Base-by-base conservation (phyloP, 208 protist genomes). In the Leptomonas seymouri region DNA sequence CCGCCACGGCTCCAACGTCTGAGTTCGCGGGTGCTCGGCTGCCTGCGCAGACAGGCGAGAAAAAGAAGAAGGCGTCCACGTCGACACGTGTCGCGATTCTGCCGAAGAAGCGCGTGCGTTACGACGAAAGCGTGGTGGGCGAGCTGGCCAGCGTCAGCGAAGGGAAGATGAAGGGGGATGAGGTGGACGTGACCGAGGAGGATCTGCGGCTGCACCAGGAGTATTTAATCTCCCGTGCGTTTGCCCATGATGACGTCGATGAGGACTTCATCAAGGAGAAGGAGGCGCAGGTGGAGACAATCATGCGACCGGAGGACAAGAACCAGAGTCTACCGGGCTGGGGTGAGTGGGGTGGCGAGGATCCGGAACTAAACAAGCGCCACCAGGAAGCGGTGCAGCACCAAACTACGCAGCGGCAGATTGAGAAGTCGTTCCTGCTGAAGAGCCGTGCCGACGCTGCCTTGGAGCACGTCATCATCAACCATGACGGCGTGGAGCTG, bases 391-490 rank as follows among this genome's bases (percentile, higher is more conserved):
- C 82, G 50, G 42, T 95, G 31, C 62, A 78, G 31, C 79, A 87
- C 44, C 61, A 79, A 15, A 73, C 61, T 12, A 44, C 86, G 50
- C 83, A 96, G 75, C 72, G 84, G 44, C 44, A 86, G 23, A 95
- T 96, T 55, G 86, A 96, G 63, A 80, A 81, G 57, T 82, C 76
- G 12, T 93, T 87, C 53, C 53, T 97, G n/a, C 46, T 91, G 67
- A 89, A 89, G 74, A 96, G 85, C 64, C 83, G 94, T 25, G 89
- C 89, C 3, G 94, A 98, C 74, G 84, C 88, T 0, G 74, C 77
- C 7, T 77, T 98, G n/a, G 84, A 95, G 49, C 87, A 98, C 72
- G 94, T 97, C 44, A 96, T 97, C 46, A 98, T 98, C 77, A 98
- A 98, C 69, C 90, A 98, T 62, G 90, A 97, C 60, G 91, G 91